Base-by-base conservation (phyloP, 1,139 yeast genomes). In the Protomyces arabidopsidicola region DNA sequence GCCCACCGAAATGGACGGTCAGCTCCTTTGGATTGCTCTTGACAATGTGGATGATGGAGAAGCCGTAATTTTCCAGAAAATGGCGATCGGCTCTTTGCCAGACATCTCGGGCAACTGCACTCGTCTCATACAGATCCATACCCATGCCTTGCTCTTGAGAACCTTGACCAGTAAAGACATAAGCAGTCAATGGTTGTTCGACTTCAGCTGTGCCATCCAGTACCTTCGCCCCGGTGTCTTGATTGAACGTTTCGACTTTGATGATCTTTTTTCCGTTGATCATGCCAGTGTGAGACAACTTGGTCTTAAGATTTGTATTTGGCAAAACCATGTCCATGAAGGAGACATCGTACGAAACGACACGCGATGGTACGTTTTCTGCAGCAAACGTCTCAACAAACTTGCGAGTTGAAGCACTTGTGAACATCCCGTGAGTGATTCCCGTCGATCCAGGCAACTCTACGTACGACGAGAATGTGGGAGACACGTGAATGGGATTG, bases 61-160 rank as follows among this genome's bases (percentile, higher is more conserved):
- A 93, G 68, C 99, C 99, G 74, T 93, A 93, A 76, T 91, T 90
- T 75, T 85, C 82, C 75, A 90, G 82, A 81, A 95, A 93, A 77
- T 95, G 98, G 68, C 78, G 77, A 75, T 93, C 98, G 67, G 99
- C 99, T 75, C 90, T 88, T 77, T 93, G 98, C 98, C 99, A 93
- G 68, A 93, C 98, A 68, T 84, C 85, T 73, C 86, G 86, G 66
- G 99, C 98, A 75, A 95, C 97, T 52, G 84, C 90, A 63, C 97
- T 88, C 60, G 90, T 82, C 69, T 85, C 86, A 78, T 93, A 93
- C 75, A 93, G 83, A 77, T 95, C 98, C 99, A 93, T 93, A 81
- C 99, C 98, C 99, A 93, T 93, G 75, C 98, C 98, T 81, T 95
- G 98, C 78, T 95, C 98, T 79, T 93, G 98, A 67, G 98, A 91